Conservation (phyloP, 352 stramenopile species). For the Plasmopara muralis region DNA sequence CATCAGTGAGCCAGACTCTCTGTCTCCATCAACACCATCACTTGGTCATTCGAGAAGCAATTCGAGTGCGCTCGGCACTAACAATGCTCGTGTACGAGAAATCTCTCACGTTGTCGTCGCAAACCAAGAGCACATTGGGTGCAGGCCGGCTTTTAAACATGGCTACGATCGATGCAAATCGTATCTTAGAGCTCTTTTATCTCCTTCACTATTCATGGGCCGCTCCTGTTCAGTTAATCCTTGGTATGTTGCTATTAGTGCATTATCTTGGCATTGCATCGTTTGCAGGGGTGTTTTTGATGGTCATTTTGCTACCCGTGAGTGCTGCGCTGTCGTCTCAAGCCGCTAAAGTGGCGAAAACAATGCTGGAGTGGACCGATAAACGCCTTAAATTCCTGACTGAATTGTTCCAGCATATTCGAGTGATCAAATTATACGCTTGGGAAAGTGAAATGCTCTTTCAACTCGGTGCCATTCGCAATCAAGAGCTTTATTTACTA, state of each 20-base stretch:
- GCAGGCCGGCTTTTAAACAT: conserved; percentile 90
- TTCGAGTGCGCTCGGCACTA: conserved; percentile 53
- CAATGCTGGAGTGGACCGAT: conserved; percentile 40
- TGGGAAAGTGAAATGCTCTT: conserved; percentile 60
- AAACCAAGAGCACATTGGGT: conserved; percentile 46
- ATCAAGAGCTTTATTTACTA: conserved; percentile 39
- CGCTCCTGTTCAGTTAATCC: conserved; percentile 44
- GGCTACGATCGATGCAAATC: conserved; percentile 90
- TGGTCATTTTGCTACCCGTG: conserved; percentile 46
- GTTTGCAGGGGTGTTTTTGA: conserved; percentile 47
- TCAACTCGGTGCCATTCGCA: conserved; percentile 41
- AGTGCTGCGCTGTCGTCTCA: conserved; percentile 35
- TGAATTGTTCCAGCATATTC: conserved; percentile 58
- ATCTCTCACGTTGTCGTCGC: conserved; percentile 43
- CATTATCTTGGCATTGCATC: conserved; percentile 45
- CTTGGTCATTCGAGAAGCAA: conserved; percentile 54
- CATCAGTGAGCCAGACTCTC: conserved; percentile 44
- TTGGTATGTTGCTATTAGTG: conserved; percentile 46
- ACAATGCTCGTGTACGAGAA: conserved; percentile 66
- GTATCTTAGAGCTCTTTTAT: conserved; percentile 84
- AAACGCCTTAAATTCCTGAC: conserved; percentile 48
- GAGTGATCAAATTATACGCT: conserved; percentile 70
- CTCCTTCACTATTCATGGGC: conserved; percentile 58
- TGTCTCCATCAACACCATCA: conserved; percentile 64
- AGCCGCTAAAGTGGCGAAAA: conserved; percentile 33